Base-by-base conservation (phyloP, 192 early-diverging fungal genomes). In the Lobosporangium transversale region DNA sequence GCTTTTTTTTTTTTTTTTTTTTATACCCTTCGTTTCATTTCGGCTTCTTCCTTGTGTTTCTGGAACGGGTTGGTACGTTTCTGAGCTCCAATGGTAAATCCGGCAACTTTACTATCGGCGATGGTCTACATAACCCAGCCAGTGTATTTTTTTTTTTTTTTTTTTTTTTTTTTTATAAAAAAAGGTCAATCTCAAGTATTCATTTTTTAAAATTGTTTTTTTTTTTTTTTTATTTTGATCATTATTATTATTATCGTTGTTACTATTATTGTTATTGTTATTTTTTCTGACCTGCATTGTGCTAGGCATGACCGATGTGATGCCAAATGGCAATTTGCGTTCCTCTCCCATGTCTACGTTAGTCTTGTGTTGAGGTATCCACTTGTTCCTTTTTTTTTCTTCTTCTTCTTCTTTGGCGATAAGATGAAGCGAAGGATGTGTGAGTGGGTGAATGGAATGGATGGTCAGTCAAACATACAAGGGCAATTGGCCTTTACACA, bases 51-150 rank as follows among this genome's bases (percentile, higher is more conserved):
- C 54, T 91, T 90, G 61, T 92, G 90, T 53, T 84, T 87, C 56
- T 94, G 90, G 71, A 92, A 92, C 0, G 87, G 84, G 31, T 76
- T 76, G 0, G 88, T 91, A 56, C 91, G 91, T 63, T 90, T 93
- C 65, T 88, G 80, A 11, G 80, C 83, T 3, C 90, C 90, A 43
- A 92, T 83, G 20, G 82, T 86, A 57, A 91, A 91, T 15, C 88
- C 87, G 69, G 90, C 79, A 30, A 92, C 79, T 61, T 92, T 92
- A 27, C 70, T 87, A 56, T 83, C 80, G 1, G 89, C 70, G 60
- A 91, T 84, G 7, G 82, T 83, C 86, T 89, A 53, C 63, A 23
- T 0, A 14, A 40, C 37, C 8, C n/a, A n/a, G n/a, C n/a, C n/a
- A n/a, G n/a, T n/a, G n/a, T n/a, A n/a, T n/a, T n/a, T n/a, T n/a